Conservation (phyloP, 495 filamentous ascomycete genomes). For the Platismatia glauca region DNA sequence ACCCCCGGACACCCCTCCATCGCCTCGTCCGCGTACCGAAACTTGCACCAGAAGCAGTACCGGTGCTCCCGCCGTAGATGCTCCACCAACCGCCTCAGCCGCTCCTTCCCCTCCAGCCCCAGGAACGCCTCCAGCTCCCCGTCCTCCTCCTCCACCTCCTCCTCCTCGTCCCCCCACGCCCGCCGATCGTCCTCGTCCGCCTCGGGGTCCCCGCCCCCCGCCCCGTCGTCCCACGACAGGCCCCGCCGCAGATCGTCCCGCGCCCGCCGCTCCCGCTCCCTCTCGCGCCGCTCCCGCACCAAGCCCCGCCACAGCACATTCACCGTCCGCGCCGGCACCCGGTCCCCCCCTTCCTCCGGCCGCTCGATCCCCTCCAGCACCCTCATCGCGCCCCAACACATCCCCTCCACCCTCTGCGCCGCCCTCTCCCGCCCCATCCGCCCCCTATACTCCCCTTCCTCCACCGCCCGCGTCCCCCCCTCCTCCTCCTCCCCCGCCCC, state of each 20-base stretch:
- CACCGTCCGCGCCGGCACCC: constrained; percentile 47
- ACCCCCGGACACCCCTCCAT: constrained; percentile 88
- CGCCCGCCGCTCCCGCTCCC: constrained; percentile 59
- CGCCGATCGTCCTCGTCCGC: constrained; percentile 48
- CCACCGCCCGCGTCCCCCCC: no score
- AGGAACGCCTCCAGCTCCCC: constrained; percentile 78
- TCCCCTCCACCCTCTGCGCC: constrained; percentile 55
- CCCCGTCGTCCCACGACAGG: constrained; percentile 38
- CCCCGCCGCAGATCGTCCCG: constrained; percentile 54
- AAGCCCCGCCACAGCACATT: constrained; percentile 75
- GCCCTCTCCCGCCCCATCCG: constrained; percentile 64
- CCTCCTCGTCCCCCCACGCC: constrained; percentile 50
- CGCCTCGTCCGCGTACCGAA: constrained; percentile 54
- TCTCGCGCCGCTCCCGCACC: constrained; percentile 56
- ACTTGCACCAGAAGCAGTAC: constrained; percentile 99
- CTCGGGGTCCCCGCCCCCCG: constrained; percentile 43
- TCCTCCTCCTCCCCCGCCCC: constrained; percentile 50
- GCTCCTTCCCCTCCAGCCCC: constrained; percentile 52
- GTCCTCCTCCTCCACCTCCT: constrained; percentile 79
- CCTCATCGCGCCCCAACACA: constrained; percentile 68
- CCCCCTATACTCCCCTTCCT: constrained; percentile 69
- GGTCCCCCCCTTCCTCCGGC: constrained; percentile 27
- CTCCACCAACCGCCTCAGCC: constrained; percentile 51
- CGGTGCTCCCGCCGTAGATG: constrained; percentile 59
- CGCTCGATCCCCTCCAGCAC: constrained; percentile 67